Percentiles rank a stretch among this genome's conserved stretches.
Conservation (phyloP, 2,329 filamentous ascomycete genomes). For the Emmonsiellopsis sp. region DNA sequence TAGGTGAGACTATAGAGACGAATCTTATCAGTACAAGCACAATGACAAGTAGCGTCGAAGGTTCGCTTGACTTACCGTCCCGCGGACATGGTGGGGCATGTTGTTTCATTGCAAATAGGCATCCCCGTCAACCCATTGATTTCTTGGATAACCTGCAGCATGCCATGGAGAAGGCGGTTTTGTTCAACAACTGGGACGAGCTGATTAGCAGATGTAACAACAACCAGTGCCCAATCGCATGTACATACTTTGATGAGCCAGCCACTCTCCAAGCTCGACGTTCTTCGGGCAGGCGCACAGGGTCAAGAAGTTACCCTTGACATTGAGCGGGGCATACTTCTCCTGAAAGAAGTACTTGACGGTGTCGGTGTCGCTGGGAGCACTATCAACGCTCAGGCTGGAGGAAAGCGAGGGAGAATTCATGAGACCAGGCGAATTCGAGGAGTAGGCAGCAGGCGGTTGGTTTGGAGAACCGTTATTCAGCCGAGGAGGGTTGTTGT, state of each 20-base stretch:
- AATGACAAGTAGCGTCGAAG: neutral
- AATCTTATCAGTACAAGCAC: neutral
- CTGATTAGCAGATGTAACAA: neutral
- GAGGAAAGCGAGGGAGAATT: constrained; percentile 31
- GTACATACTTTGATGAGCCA: constrained; percentile 77
- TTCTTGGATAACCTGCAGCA: constrained; percentile 81
- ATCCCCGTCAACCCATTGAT: constrained; percentile 65
- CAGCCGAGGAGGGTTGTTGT: constrained; percentile 32
- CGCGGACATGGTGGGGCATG: constrained; percentile 88
- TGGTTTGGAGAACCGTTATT: constrained; percentile 25
- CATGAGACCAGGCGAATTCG: constrained; percentile 20
- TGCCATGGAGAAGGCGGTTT: constrained; percentile 79
- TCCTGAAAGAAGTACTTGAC: constrained; percentile 44
- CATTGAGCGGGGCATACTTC: constrained; percentile 67
- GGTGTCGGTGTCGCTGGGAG: constrained; percentile 30
- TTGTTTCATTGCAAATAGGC: constrained; percentile 73
- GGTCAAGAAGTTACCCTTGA: constrained; percentile 97
- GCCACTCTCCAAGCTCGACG: constrained; percentile 89
- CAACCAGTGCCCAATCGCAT: neutral
- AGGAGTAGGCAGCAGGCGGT: constrained; percentile 21
- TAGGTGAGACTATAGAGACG: constrained; percentile 65
- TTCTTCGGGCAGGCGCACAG: constrained; percentile 86
- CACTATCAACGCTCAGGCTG: constrained; percentile 27
- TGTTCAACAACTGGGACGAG: constrained; percentile 69
- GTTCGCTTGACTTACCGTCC: constrained; percentile 59